Conservation (phyloP, 2,329 filamentous ascomycete genomes). For the Lasiodiplodia hormozganensis region DNA sequence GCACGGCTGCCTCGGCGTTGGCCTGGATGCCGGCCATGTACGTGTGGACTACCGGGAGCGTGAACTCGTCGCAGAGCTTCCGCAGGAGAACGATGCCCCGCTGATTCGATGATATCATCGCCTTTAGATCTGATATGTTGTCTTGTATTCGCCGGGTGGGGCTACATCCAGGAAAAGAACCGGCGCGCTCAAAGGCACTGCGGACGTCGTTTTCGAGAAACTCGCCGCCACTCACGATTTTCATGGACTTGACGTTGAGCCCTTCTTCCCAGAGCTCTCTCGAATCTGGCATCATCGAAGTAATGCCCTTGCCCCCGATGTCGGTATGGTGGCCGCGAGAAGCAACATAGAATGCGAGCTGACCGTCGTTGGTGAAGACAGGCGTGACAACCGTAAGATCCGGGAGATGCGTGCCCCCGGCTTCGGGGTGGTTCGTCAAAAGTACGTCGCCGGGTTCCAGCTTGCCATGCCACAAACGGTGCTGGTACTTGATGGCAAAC, state of each 20-base stretch:
- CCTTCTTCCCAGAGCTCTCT: constrained; percentile 57
- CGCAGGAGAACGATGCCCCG: constrained; percentile 45
- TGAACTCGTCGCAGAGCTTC: constrained; percentile 45
- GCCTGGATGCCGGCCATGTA: constrained; percentile 52
- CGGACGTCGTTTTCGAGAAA: constrained; percentile 46
- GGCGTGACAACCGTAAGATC: constrained; percentile 41
- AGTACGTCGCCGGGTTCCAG: constrained; percentile 39
- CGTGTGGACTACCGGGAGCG: constrained; percentile 43
- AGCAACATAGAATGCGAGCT: constrained; percentile 39
- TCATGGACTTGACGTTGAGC: constrained; percentile 53
- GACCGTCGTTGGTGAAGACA: constrained; percentile 35
- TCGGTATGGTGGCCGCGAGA: constrained; percentile 40
- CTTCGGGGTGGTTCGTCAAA: constrained; percentile 38
- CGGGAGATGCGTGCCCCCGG: constrained; percentile 40
- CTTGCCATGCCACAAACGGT: constrained; percentile 34
- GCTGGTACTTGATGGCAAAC: constrained; percentile 39
- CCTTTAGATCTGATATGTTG: constrained; percentile 47
- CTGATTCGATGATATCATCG: constrained; percentile 44
- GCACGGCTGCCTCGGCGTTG: constrained; percentile 64
- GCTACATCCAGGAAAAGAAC: constrained; percentile 35
- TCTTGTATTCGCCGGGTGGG: constrained; percentile 42
- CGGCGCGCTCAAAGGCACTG: constrained; percentile 38
- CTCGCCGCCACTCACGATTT: constrained; percentile 40
- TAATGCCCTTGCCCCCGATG: constrained; percentile 39
- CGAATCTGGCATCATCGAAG: constrained; percentile 51